Percentiles rank a stretch among this genome's conserved stretches.
phyloP scores from a whole-genome alignment of 306 rosid species.

The Corylus heterophylla region DNA sequence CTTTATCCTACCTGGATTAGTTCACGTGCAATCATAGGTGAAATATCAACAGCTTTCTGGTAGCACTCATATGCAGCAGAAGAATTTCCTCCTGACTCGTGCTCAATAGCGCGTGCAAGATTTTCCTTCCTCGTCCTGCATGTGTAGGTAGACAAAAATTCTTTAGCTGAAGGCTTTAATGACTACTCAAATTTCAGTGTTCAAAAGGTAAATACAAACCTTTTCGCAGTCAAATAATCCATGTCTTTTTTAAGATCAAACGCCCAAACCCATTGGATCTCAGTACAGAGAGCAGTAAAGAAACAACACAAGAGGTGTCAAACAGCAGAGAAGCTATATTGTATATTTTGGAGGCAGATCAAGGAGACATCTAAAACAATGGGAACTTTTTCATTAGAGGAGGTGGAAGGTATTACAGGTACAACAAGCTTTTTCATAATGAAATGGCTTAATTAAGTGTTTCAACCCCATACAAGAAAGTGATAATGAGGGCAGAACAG shows the following conservation, averaged over 20 bases:
- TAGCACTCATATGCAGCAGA: slow-evolving; percentile 89
- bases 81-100: slow-evolving; percentile 73
- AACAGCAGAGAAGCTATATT: background rate
- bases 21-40: slow-evolving; percentile 70
- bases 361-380: background rate
- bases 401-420: background rate
- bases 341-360: background rate
- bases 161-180: slow-evolving; percentile 8
- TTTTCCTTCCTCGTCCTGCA: slow-evolving; percentile 82
- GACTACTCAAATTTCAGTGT: background rate
- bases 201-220: background rate
- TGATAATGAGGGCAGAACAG: background rate
- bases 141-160: slow-evolving; percentile 18
- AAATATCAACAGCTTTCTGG: slow-evolving; percentile 96
- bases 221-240: background rate
- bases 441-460: background rate
- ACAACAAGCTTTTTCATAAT: background rate
- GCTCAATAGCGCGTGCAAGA: slow-evolving; percentile 77
- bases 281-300: slow-evolving; percentile 4
- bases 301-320: background rate
- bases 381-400: background rate
- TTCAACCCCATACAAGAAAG: background rate
- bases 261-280: background rate
- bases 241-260: background rate
- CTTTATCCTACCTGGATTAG: slow-evolving; percentile 64